Base-by-base conservation (phyloP, 1,284 basidiomycete species). In the Fomitopsis betulina region DNA sequence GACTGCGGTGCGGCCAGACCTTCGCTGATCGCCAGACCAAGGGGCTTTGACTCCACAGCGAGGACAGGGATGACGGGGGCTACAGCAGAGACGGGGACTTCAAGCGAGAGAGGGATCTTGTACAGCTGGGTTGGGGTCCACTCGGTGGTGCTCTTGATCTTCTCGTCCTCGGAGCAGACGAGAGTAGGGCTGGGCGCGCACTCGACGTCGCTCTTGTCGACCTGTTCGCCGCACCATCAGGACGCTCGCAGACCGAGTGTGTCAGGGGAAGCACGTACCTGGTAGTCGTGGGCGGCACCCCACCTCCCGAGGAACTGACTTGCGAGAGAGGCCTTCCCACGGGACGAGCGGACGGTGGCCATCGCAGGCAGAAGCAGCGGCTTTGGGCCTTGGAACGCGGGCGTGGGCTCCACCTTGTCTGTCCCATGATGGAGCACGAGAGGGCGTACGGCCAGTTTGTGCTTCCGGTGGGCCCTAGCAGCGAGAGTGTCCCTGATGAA, bases 331-430 rank as follows among this genome's bases (percentile, higher is more conserved):
- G 55, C 45, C 25, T 56, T 50, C 15, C 17, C 37, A n/a, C 55
- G 55, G 10, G 52, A 39, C n/a, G 58, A 60, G 27, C 43, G 32
- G 25, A 54, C 50, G 5, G 54, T 49, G n/a, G 47, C 13, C 55
- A 55, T 49, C 12, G 32, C 21, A 15, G 50, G 53, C 23, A 56
- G 54, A 25, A 55, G 15, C 12, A 53, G 51, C 33, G 47, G 32
- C 42, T 54, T 56, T 15, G 38, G 55, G 12, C 55, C 55, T 8
- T 52, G 33, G 3, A 33, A 50, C 47, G 23, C 37, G 2, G 49
- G 8, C n/a, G 33, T 10, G 49, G 8, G 17, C 9, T 19, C 32
- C 6, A 51, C 32, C n/a, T 35, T 35, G 32, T 32, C 35, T 13
- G 49, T 37, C 32, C 49, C 49, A 21, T n/a, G 21, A 9, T 15